Evolutionary conservation across 2,329 filamentous ascomycete genomes (phyloP).

Genomic region (Berkeleyomyces rouxiae): DNA sequence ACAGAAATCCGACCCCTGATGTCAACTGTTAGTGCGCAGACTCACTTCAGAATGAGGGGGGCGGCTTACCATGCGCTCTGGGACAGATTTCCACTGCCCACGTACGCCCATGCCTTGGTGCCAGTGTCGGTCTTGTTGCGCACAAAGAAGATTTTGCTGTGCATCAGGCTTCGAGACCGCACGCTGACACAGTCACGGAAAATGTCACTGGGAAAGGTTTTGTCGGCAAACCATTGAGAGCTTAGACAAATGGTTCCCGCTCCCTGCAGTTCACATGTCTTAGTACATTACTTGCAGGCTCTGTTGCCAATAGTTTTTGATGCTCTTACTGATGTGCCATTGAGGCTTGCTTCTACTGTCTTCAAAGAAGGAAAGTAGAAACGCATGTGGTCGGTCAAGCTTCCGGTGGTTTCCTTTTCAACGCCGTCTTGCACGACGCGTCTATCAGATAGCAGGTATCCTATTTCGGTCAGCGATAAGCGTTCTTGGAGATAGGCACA

Average conservation of each 20-base stretch:
- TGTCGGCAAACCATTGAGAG: slow-evolving; percentile 51
- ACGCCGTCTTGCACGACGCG: slow-evolving; percentile 20
- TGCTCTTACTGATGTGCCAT: slow-evolving; percentile 38
- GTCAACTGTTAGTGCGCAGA: not conserved
- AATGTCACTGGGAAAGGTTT: slow-evolving; percentile 52
- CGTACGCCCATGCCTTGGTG: slow-evolving; percentile 54
- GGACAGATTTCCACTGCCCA: slow-evolving; percentile 82
- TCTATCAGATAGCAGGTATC: slow-evolving; percentile 24
- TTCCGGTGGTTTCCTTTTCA: not conserved
- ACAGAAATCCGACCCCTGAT: slow-evolving; percentile 59
- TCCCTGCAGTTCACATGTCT: slow-evolving; percentile 28
- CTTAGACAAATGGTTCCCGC: slow-evolving; percentile 76
- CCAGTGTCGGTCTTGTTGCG: slow-evolving; percentile 18
- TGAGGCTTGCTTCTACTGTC: slow-evolving; percentile 50
- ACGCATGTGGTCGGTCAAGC: slow-evolving; percentile 37
- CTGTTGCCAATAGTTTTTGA: not conserved
- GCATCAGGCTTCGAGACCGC: slow-evolving; percentile 59
- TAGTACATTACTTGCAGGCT: not conserved
- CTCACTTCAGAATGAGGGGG: not conserved
- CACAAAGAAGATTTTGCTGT: slow-evolving; percentile 61
- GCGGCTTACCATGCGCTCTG: slow-evolving; percentile 71
- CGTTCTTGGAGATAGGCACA: not conserved
- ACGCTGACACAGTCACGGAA: slow-evolving; percentile 62
- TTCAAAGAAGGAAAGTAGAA: slow-evolving; percentile 67
- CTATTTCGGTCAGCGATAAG: not conserved